Evolutionary conservation across 257 asterid species (phyloP), one percentile per base, ranked within the genome.

Genomic region (Coffea eugenioides): DNA sequence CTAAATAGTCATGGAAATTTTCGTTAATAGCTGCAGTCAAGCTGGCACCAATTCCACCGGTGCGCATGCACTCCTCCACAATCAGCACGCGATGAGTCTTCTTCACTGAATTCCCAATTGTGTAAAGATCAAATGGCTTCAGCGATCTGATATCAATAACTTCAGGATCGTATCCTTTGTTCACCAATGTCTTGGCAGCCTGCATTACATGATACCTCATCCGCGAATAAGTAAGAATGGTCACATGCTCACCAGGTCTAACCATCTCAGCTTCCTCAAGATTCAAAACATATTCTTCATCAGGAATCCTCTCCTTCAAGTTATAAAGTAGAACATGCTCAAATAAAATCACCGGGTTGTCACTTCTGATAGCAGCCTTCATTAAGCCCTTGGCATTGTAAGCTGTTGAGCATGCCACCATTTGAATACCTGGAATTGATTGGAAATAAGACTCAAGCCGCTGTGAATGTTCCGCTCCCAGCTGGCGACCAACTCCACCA

Each of bases 121-220:
- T 86, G 54, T 86, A 64, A 11, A 88, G 88, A 82, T 88, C 92
- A 69, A 88, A 88, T 18, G 92, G 92, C 73, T 88, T 88, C 89
- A 88, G 81, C 2, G 92, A 88, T 84, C 92, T 86, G 18, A 88
- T 88, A 71, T 88, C 92, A 69, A 88, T 88, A 49, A 88, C 92
- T 73, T 88, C 92, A 15, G 92, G 92, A 81, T 88, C 92, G 74
- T 83, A 88, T 5, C 92, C 92, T 76, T 81, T 88, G 83, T 85
- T 88, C 54, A 88, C 90, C 9, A 88, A 88, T 18, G 88, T 88
- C 66, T 88, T 88, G 48, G 87, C 90, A 12, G 92, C 92, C 73
- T 88, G 92, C 92, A 88, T 88, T 31, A 88, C 92, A 81, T 88
- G 92, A 87, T 88, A 88, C 81, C 92, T 85, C 92, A 88, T 88